Conservation (phyloP, 257 asterid genomes). For the Solanum stenotomum region DNA sequence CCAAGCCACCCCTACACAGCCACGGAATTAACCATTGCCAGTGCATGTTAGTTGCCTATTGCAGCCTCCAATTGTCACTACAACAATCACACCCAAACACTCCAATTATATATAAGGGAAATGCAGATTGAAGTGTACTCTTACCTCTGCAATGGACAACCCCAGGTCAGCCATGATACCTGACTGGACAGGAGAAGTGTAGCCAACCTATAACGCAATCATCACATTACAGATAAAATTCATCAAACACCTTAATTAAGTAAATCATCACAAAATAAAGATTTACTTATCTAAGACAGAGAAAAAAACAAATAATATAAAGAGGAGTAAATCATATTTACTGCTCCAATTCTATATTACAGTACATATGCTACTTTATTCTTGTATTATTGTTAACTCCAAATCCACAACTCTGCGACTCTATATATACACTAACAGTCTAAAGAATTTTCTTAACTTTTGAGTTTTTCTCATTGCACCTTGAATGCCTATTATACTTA, state of each 20-base stretch:
- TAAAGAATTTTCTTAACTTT: background rate
- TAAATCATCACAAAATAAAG: background rate
- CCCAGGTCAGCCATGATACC: slow-evolving; percentile 13
- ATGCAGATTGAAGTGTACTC: background rate
- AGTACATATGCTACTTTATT: background rate
- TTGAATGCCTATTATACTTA: slow-evolving; percentile 3
- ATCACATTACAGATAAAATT: background rate
- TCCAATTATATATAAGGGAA: background rate
- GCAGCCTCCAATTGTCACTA: background rate
- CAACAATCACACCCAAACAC: background rate
- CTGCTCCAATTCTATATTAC: background rate
- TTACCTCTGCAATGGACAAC: slow-evolving; percentile 17
- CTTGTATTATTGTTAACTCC: background rate
- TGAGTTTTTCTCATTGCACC: background rate
- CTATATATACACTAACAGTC: background rate
- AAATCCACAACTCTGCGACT: background rate
- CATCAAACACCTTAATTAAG: background rate
- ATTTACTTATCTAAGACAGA: background rate
- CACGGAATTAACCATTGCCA: background rate
- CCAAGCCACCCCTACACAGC: background rate
- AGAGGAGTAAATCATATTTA: background rate
- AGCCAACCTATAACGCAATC: slow-evolving; percentile 4
- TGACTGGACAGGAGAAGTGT: slow-evolving; percentile 16
- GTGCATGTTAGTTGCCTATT: background rate
- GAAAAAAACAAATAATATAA: too few species aligned